Evolutionary conservation across 306 rosid genomes (phyloP).

Genomic region (Casuarina glauca): DNA sequence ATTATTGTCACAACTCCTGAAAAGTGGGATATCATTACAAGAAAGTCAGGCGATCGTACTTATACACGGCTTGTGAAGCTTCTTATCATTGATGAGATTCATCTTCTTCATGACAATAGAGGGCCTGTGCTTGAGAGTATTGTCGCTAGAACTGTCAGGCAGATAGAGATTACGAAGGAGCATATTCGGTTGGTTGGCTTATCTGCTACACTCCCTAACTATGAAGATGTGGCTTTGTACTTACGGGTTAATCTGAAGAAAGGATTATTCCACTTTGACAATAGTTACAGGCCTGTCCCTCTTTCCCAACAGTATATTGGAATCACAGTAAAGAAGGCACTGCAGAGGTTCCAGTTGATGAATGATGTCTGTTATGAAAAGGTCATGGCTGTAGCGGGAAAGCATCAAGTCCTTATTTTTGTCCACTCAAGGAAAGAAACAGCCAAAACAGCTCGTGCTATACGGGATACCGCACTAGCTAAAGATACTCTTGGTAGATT

Average conservation of each 20-base stretch:
- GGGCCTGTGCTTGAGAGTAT: conserved; percentile 85
- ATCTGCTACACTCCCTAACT: too few relatives aligned
- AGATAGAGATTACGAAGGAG: conserved; percentile 56
- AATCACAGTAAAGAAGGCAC: conserved; percentile 85
- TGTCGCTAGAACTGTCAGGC: conserved; percentile 95
- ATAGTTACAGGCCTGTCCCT: conserved; percentile 93
- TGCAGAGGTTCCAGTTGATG: conserved; percentile 99
- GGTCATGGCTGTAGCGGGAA: too few relatives aligned
- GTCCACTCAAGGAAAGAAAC: conserved; percentile 66
- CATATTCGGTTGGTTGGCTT: too few relatives aligned
- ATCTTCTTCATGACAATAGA: too few relatives aligned
- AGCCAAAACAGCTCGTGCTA: conserved; percentile 96
- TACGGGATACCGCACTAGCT: conserved; percentile 89
- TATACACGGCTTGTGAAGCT: conserved; percentile 92
- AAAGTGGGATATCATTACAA: too few relatives aligned
- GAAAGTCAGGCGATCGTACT: conserved; percentile 74
- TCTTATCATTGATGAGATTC: conserved; percentile 63
- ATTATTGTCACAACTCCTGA: too few relatives aligned
- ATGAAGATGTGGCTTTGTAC: conserved; percentile 84
- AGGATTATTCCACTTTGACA: conserved; percentile 82
- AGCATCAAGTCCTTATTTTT: too few relatives aligned
- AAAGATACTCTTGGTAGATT: conserved; percentile 51
- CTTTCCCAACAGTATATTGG: conserved; percentile 95
- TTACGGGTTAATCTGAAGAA: conserved; percentile 72
- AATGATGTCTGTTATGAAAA: conserved; percentile 30